Base-by-base conservation (phyloP, 2,329 filamentous ascomycete genomes). In the Alternaria brassicicola region DNA sequence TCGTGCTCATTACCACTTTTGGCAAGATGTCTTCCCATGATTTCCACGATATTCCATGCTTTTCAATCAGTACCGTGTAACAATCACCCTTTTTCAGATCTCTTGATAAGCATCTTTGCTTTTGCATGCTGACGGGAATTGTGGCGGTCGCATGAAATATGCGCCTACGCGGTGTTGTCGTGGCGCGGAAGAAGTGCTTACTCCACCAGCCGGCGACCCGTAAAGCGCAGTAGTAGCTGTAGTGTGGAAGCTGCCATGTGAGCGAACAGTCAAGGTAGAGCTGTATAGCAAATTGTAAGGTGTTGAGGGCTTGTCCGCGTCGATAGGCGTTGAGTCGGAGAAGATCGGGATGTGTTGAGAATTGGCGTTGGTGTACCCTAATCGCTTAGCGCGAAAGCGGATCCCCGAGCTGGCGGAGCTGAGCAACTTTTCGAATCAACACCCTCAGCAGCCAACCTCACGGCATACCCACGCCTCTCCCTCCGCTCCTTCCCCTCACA, bases 341-440 rank as follows among this genome's bases (percentile, higher is more conserved):
- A 54, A 46, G 49, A 57, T 61, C 54, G 55, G 57, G 54, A 55
- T 48, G 38, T 52, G 55, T 31, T 48, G 39, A 47, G 42, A 55
- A 25, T 54, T 54, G 58, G 55, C 51, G 58, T 58, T 51, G 54
- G 38, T 49, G 54, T 52, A 57, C 42, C 38, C 45, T 54, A 50
- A 57, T 53, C 50, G 58, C 58, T 61, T 58, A 53, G 58, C 58
- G 57, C 46, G 42, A 55, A 48, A 58, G 59, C 59, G 59, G 62
- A 62, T 64, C 62, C 62, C 62, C 62, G 60, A 62, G 59, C 59
- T 64, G 55, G 60, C 59, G 59, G 56, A 63, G 62, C 62, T 62
- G 56, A 61, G 55, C 51, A 61, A 66, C 63, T 64, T 66, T 63
- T 65, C 61, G 49, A 62, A 60, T 57, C 61, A 64, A 67, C 65